These are phyloP conservation scores for Pyrenochaeta sp. DNA, from an alignment of 2,329 filamentous ascomycete genomes.

Conservation along the genomic window DNA sequence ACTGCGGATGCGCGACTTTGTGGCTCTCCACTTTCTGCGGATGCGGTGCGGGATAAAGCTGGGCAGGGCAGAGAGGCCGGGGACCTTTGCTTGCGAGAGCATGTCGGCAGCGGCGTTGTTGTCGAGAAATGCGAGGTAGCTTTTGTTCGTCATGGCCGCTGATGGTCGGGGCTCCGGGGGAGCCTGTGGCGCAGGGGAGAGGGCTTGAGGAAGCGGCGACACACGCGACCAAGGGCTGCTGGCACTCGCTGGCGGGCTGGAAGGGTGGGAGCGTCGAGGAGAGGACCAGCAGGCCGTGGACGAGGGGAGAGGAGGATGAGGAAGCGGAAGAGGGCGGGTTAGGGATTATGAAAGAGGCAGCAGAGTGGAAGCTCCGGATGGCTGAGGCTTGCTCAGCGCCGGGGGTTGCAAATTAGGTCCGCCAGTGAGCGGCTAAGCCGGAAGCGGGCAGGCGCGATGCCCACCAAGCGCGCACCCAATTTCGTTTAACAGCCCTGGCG, in stretches of 20 bases:
- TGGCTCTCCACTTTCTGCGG: slow-evolving; percentile 69
- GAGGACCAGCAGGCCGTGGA: slow-evolving; percentile 17
- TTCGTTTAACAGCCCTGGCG: slow-evolving; percentile 28
- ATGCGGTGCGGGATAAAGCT: slow-evolving; percentile 69
- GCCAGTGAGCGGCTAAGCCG: slow-evolving; percentile 24
- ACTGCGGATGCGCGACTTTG: slow-evolving; percentile 70
- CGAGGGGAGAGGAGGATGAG: slow-evolving; percentile 4
- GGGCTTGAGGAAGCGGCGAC: slow-evolving; percentile 22
- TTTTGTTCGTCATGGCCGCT: slow-evolving; percentile 42
- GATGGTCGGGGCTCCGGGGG: slow-evolving; percentile 11
- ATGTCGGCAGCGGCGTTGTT: slow-evolving; percentile 41
- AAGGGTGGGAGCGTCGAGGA: slow-evolving; percentile 9
- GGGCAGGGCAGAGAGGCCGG: slow-evolving; percentile 59
- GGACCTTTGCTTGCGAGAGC: slow-evolving; percentile 54
- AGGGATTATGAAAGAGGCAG: slow-evolving; percentile 43
- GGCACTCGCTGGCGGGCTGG: slow-evolving; percentile 8
- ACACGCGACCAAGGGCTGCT: slow-evolving; percentile 34
- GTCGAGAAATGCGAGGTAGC: slow-evolving; percentile 47
- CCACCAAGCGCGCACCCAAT: slow-evolving; percentile 16
- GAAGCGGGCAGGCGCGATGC: slow-evolving; percentile 12
- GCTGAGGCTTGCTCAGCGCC: slow-evolving; percentile 39
- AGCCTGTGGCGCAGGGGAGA: slow-evolving; percentile 15
- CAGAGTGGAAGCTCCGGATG: slow-evolving; percentile 41
- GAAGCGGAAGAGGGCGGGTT: slow-evolving; percentile 28
- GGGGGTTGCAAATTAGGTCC: slow-evolving; percentile 34